Base-by-base conservation (phyloP, 495 filamentous ascomycete genomes). In the Hypoxylon crocopeplum region DNA sequence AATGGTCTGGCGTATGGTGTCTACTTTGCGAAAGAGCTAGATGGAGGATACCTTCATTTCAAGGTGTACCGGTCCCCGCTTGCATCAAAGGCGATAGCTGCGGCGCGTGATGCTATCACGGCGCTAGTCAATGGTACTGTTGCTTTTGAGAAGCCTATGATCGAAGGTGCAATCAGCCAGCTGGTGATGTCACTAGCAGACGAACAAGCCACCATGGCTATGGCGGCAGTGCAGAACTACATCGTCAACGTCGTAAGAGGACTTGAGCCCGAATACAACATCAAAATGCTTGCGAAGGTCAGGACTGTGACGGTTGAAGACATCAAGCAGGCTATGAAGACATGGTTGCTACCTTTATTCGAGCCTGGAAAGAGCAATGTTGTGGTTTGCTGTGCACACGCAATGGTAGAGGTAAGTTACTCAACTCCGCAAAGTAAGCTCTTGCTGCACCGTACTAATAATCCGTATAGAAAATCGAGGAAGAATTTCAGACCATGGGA, bases 1-100 rank as follows among this genome's bases (percentile, higher is more conserved):
- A 92, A 87, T 39, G 95, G 94, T 21, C 81, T 98, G 21, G 94
- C 93, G 1, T 99, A 99, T 69, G 91, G 91, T 12, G 87, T 88
- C 7, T 81, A 77, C 59, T 95, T 97, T 67, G 79, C 75, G 11
- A 84, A 86, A 53, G 86, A 90, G 59, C 75, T 90, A 33, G 89
- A 94, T 52, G 85, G 83, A 7, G 93, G 95, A 21, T 86, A 89
- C 47, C 72, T 97, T 41, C 84, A 86, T 54, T 93, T 92, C 71
- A 81, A 82, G 46, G 88, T 98, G 37, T 96, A 93, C 76, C 86
- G 93, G 17, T 93, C 92, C 5, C 93, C 94, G 0, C 89, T 97
- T 52, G 87, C 90, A 3, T 90, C 87, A 77, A 92, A 90, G 67
- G 94, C 95, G 1, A 97, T 93, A 69, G 77, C 81, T 46, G 87